These are phyloP conservation scores for Geranium brycei DNA, from an alignment of 345 rosid species.

Conservation along the genomic window DNA sequence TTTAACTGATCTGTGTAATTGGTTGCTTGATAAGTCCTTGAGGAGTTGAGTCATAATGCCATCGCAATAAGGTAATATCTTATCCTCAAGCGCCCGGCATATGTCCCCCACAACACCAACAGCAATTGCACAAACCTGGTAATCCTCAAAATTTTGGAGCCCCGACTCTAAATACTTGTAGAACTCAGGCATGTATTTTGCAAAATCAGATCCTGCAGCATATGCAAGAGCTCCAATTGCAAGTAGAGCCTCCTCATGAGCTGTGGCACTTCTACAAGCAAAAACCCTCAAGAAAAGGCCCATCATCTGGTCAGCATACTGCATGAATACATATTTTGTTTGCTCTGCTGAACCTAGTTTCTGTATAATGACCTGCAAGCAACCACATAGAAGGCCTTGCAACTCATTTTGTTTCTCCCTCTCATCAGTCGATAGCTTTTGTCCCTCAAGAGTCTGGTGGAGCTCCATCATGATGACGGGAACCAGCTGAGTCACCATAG, in stretches of 20 bases:
- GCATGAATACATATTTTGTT: constrained; percentile 16
- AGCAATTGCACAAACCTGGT: constrained; percentile 37
- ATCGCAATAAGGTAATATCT: constrained; percentile 29
- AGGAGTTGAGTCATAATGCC: constrained; percentile 37
- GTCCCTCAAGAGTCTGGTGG: constrained; percentile 23
- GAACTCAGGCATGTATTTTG: constrained; percentile 32
- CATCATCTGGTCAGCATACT: constrained; percentile 32
- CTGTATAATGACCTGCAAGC: constrained; percentile 32
- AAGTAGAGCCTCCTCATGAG: constrained; percentile 35
- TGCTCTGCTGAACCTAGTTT: constrained; percentile 28
- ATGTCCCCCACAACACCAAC: constrained; percentile 38
- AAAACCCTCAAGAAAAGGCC: constrained; percentile 31
- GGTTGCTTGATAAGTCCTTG: constrained; percentile 34
- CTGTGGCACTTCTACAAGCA: constrained; percentile 28
- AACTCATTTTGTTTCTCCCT: constrained; percentile 28
- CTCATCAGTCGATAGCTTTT: constrained; percentile 22
- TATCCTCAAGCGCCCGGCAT: constrained; percentile 34
- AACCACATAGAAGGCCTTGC: constrained; percentile 36
- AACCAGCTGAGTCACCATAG: constrained; percentile 26
- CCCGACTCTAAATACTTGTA: constrained; percentile 32
- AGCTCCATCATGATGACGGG: constrained; percentile 28
- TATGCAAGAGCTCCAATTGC: constrained; percentile 36
- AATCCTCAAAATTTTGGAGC: constrained; percentile 36
- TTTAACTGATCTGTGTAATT: constrained; percentile 35
- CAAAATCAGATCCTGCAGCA: constrained; percentile 28